phyloP scores from a whole-genome alignment of 495 filamentous ascomycete genomes.

The Lasiosphaeria miniovina region DNA sequence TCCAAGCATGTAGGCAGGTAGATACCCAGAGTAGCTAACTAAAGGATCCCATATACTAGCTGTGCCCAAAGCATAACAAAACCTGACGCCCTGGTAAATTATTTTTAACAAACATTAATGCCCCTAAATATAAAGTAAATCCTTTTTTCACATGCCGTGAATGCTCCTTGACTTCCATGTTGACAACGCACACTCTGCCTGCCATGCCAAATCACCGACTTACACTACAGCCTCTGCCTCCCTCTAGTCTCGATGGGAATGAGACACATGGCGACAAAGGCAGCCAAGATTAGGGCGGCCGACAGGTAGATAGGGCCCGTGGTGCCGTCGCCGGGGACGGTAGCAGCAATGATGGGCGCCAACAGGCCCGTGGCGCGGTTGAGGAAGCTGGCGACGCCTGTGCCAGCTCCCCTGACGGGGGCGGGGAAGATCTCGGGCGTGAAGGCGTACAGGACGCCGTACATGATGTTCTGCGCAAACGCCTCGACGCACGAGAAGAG shows the following conservation, averaged over 20 bases:
- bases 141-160: too few relatives aligned
- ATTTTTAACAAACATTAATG: too few relatives aligned
- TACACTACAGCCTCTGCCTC: conserved; percentile 57
- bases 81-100: too few relatives aligned
- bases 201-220: neutral
- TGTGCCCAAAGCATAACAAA: too few relatives aligned
- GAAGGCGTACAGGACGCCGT: conserved; percentile 83
- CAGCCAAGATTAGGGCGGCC: conserved; percentile 64
- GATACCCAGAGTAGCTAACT: too few relatives aligned
- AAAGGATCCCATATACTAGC: too few relatives aligned
- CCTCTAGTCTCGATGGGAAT: conserved; percentile 76
- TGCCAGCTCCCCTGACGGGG: conserved; percentile 74
- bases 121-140: too few relatives aligned
- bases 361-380: conserved; percentile 72
- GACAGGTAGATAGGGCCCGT: conserved; percentile 69
- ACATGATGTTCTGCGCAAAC: conserved; percentile 77
- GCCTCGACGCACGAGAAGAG: conserved; percentile 75
- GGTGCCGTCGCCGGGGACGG: conserved; percentile 62
- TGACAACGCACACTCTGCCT: too few relatives aligned
- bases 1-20: too few relatives aligned
- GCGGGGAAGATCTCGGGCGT: conserved; percentile 83
- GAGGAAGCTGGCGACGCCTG: conserved; percentile 68
- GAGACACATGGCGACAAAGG: conserved; percentile 58
- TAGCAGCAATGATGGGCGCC: conserved; percentile 75
- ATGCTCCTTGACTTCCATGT: too few relatives aligned